Evolutionary conservation across 495 filamentous ascomycete genomes (phyloP).

Genomic region (Daldinia concentrica): DNA sequence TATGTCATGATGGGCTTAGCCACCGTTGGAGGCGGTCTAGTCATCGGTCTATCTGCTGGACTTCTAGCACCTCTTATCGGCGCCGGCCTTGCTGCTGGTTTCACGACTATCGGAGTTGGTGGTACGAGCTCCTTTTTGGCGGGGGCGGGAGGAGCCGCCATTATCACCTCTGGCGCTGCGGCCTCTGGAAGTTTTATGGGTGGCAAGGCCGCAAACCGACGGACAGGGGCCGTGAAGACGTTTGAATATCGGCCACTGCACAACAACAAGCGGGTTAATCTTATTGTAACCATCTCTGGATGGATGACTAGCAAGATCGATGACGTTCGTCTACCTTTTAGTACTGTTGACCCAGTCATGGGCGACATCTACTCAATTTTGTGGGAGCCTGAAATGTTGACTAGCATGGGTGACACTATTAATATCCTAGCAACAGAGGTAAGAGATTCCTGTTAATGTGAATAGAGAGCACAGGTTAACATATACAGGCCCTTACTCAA

Average conservation of each 20-base stretch:
- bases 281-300: conserved; percentile 94
- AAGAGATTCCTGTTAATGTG: conserved; percentile 38
- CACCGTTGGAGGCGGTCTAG: conserved; percentile 92
- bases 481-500: conserved; percentile 83
- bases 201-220: conserved; percentile 80
- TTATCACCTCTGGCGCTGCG: conserved; percentile 92
- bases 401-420: conserved; percentile 96
- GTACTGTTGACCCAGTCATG: conserved; percentile 97
- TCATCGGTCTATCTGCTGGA: conserved; percentile 95
- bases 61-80: conserved; percentile 94
- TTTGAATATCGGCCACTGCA: conserved; percentile 97
- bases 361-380: conserved; percentile 96
- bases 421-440: conserved; percentile 98
- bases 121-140: conserved; percentile 91
- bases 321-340: conserved; percentile 93
- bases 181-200: conserved; percentile 87
- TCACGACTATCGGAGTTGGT: conserved; percentile 91
- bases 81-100: conserved; percentile 90
- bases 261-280: conserved; percentile 96
- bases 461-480: conserved; percentile 3
- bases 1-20: conserved; percentile 97
- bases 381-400: conserved; percentile 99
- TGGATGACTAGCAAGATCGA: conserved; percentile 99
- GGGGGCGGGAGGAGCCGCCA: conserved; percentile 88
- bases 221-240: conserved; percentile 89